Percentiles rank a stretch among this genome's conserved stretches.
phyloP scores from a whole-genome alignment of 2,329 filamentous ascomycete species.

The Pseudocercospora pini-densiflorae region DNA sequence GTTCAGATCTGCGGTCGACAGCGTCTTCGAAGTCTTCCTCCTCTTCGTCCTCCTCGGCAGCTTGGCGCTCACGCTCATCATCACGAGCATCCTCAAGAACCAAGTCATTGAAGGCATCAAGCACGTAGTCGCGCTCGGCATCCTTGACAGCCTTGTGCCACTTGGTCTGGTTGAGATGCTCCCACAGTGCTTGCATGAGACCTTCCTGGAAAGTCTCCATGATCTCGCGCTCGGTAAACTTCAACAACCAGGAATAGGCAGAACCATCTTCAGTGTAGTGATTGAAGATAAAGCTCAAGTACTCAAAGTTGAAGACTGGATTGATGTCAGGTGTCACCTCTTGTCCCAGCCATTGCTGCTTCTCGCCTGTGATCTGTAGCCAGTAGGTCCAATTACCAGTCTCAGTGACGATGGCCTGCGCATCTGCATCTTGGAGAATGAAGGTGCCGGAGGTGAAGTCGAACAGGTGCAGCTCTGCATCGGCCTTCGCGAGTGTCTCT shows the following conservation, averaged over 20 bases:
- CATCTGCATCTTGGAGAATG: slow-evolving; percentile 73
- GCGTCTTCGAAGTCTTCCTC: slow-evolving; percentile 65
- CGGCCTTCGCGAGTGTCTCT: slow-evolving; percentile 75
- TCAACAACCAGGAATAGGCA: slow-evolving; percentile 92
- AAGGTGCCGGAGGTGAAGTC: slow-evolving; percentile 89
- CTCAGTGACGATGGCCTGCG: slow-evolving; percentile 81
- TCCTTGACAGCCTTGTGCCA: slow-evolving; percentile 88
- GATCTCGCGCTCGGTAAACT: slow-evolving; percentile 82
- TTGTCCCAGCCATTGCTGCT: slow-evolving; percentile 85
- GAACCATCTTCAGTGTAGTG: slow-evolving; percentile 87
- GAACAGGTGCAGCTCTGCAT: slow-evolving; percentile 88
- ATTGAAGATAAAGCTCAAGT: slow-evolving; percentile 99
- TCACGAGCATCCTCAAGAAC: slow-evolving; percentile 80
- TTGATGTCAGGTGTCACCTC: slow-evolving; percentile 89
- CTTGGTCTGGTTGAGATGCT: slow-evolving; percentile 90
- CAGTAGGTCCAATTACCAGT: slow-evolving; percentile 94
- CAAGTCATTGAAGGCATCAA: slow-evolving; percentile 93
- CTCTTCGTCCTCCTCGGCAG: slow-evolving; percentile 59
- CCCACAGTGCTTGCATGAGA: slow-evolving; percentile 94
- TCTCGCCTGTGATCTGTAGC: slow-evolving; percentile 79
- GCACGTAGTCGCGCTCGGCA: slow-evolving; percentile 88
- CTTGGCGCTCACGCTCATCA: slow-evolving; percentile 57
- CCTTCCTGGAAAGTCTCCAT: slow-evolving; percentile 91
- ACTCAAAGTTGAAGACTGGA: slow-evolving; percentile 98
- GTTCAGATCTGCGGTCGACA: slow-evolving; percentile 67